Base-by-base conservation (phyloP, 179 eudicot genomes). In the Beta macrorhiza region DNA sequence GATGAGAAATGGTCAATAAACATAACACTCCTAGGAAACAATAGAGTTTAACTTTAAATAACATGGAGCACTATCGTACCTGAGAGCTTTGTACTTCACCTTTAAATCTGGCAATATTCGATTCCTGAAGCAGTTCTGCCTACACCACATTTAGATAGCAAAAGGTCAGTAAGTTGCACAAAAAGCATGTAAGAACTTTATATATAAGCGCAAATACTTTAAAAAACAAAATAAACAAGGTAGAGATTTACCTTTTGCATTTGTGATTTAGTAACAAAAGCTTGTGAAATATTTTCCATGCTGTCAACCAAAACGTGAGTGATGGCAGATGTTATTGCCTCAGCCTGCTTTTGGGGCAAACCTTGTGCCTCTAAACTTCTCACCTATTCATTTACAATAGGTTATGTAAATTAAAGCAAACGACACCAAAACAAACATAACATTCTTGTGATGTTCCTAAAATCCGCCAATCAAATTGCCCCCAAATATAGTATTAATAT, bases 321-420 rank as follows among this genome's bases (percentile, higher is more conserved):
- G 55, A 93, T 92, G 9, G 94, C 91, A 78, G 89, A 74, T 64
- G 96, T 92, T 82, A 92, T 92, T 16, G 98, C 98, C 84, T 93
- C 96, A 8, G 97, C 97, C 72, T 93, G 97, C 77, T 92, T 87
- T 17, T 92, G 84, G 45, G 93, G 95, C 68, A 93, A 86, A 6
- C 97, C 97, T 85, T 93, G 91, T 71, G 89, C 91, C 87, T 92
- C 97, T 68, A 92, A 85, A 77, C 91, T 89, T 81, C 92, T 88
- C 81, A 90, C 91, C 95, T 92, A 79, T 13, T 22, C 44, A 64
- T 80, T 20, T 6, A 9, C 25, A 67, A 16, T 2, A 72, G 8
- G n/a, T 0, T 9, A 25, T 32, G 52, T 10, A 75, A 37, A 75
- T 42, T 58, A 3, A 58, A 75, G 4, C 37, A 64, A 32, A 59